A percentile compares a stretch with the other conserved stretches of the same genome.
phyloP scores from a whole-genome alignment of 2,329 filamentous ascomycete species.

The Colletotrichum navitas region DNA sequence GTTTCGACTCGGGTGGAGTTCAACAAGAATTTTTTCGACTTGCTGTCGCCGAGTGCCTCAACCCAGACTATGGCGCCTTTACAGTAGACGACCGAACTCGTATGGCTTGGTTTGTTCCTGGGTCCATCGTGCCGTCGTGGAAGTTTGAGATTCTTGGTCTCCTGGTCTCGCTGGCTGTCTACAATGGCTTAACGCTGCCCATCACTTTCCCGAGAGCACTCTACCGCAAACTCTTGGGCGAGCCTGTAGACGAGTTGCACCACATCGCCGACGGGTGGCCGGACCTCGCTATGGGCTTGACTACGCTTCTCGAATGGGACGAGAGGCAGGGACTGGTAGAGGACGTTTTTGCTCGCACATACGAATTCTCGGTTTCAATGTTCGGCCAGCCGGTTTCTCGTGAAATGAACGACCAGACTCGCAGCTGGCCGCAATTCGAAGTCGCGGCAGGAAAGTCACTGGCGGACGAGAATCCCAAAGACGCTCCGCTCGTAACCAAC shows the following conservation, averaged over 20 bases:
- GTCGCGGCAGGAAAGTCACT: slow-evolving; percentile 47
- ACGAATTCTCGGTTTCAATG: slow-evolving; percentile 80
- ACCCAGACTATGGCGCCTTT: slow-evolving; percentile 84
- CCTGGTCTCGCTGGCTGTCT: slow-evolving; percentile 89
- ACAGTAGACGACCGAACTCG: slow-evolving; percentile 80
- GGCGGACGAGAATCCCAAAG: slow-evolving; percentile 57
- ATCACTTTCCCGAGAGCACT: slow-evolving; percentile 88
- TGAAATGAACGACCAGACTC: slow-evolving; percentile 62
- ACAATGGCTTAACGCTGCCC: slow-evolving; percentile 92
- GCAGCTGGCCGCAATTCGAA: slow-evolving; percentile 68
- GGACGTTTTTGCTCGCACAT: slow-evolving; percentile 86
- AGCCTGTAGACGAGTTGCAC: slow-evolving; percentile 76
- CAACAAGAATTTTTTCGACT: slow-evolving; percentile 97
- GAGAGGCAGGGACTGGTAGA: slow-evolving; percentile 80
- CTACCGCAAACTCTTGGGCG: slow-evolving; percentile 82
- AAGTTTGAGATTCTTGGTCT: slow-evolving; percentile 92
- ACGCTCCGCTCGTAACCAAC: slow-evolving; percentile 82
- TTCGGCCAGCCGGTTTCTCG: slow-evolving; percentile 69
- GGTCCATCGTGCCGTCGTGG: slow-evolving; percentile 84
- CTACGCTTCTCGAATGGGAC: slow-evolving; percentile 80
- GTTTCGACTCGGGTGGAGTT: slow-evolving; percentile 93
- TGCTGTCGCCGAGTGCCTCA: slow-evolving; percentile 82
- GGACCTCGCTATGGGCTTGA: slow-evolving; percentile 80
- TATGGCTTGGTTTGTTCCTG: slow-evolving; percentile 90
- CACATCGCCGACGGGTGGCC: slow-evolving; percentile 92